Evolutionary conservation across 2,329 filamentous ascomycete genomes (phyloP).

Genomic region (Pestalotiopsis sp.): DNA sequence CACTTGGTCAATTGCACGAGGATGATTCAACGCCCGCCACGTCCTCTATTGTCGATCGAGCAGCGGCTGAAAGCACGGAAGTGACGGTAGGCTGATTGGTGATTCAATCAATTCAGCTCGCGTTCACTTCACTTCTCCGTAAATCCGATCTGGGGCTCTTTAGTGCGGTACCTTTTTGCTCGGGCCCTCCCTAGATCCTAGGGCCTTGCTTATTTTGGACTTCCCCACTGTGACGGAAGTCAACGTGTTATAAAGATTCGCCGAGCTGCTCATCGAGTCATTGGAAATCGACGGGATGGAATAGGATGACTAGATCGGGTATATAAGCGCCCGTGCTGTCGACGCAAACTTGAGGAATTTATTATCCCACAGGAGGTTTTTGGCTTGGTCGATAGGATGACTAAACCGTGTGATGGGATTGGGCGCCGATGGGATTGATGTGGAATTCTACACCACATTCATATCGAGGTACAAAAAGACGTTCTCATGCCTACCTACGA

Average conservation of each 20-base stretch:
- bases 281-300: background rate
- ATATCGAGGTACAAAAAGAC: no score
- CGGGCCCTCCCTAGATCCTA: background rate
- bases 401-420: slow-evolving; percentile 13
- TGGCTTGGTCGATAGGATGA: background rate
- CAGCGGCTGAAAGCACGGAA: background rate
- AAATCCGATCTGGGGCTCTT: background rate
- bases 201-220: background rate
- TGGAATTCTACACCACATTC: no score
- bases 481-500: background rate
- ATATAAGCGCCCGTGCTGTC: background rate
- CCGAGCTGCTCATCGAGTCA: no score
- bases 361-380: no score
- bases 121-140: background rate
- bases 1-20: no score
- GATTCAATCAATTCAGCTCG: background rate
- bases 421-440: slow-evolving; percentile 15
- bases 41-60: background rate
- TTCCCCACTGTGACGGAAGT: background rate
- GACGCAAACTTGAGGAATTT: no score
- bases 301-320: background rate
- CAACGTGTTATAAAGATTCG: background rate
- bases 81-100: background rate
- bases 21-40: no score
- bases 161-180: background rate